These are phyloP conservation scores for Circinella umbellata DNA, from an alignment of 371 early-diverging fungal species.

Conservation along the genomic window DNA sequence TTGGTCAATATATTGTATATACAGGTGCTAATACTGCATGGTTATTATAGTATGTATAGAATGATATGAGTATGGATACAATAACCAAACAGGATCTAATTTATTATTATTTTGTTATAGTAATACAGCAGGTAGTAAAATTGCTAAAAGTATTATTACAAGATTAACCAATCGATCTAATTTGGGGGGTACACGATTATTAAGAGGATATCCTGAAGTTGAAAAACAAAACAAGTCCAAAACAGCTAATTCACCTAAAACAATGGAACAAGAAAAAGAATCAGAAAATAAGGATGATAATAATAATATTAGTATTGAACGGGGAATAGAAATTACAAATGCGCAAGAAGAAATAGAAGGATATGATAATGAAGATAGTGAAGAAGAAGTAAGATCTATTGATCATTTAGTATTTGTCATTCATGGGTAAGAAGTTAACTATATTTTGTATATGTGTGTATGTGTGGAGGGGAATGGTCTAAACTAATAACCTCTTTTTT, in stretches of 20 bases:
- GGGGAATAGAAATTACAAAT: slow-evolving; percentile 17
- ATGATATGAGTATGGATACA: neutral
- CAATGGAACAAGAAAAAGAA: slow-evolving; percentile 5
- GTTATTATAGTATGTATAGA: slow-evolving; percentile 60
- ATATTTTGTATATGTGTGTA: slow-evolving; percentile 43
- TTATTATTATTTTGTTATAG: slow-evolving; percentile 16
- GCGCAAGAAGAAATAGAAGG: slow-evolving; percentile 56
- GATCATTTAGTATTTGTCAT: slow-evolving; percentile 81
- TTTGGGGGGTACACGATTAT: slow-evolving; percentile 70
- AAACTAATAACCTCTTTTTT: too few relatives aligned
- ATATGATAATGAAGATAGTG: slow-evolving; percentile 61
- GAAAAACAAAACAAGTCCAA: slow-evolving; percentile 38
- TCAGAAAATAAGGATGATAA: neutral
- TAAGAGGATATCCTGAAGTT: slow-evolving; percentile 80
- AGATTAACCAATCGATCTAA: slow-evolving; percentile 63
- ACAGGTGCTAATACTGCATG: slow-evolving; percentile 66
- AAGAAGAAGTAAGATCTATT: slow-evolving; percentile 67
- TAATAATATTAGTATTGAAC: neutral
- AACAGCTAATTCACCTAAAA: slow-evolving; percentile 14
- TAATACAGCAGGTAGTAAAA: slow-evolving; percentile 58
- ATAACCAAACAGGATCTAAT: neutral
- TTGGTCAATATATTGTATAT: slow-evolving; percentile 77
- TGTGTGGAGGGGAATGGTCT: too few relatives aligned
- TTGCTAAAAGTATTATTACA: slow-evolving; percentile 73
- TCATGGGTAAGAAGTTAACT: slow-evolving; percentile 64